Evolutionary conservation across 805 yeast genomes (phyloP), one percentile per base, ranked within the genome.

Genomic region (Groenewaldozyma salmanticensis): DNA sequence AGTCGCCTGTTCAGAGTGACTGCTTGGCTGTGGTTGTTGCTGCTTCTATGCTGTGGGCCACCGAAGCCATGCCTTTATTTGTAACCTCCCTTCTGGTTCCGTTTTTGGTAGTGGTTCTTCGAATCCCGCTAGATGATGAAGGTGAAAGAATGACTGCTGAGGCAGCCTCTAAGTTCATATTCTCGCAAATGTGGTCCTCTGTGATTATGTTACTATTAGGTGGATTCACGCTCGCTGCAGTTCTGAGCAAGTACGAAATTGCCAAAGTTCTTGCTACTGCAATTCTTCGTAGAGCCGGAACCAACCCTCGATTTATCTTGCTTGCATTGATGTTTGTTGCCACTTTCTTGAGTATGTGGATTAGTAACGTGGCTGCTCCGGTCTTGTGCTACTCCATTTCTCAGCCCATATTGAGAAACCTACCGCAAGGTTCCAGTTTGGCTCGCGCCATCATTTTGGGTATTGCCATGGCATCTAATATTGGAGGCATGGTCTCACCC

Each of bases 401-500:
- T 44, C 96, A 88, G 60, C 96, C 97, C 0, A 66, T 90, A 18
- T 65, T 90, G 49, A 72, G 95, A 54, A 84, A 94, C 0, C 64
- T 88, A 33, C 94, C 95, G 17, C 76, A 81, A 37, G 77, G 77
- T 9, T 79, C 88, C 18, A 71, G 77, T 3, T 85, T 86, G 53
- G 83, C 84, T 5, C 81, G 84, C 56, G 86, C 95, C 1, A 68
- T 90, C 52, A 81, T 90, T 38, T 64, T 90, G 35, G 97, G 96
- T 34, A 82, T 90, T 51, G 97, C 97, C 0, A 66, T 90, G 42
- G 94, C 97, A 1, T 81, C 95, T 5, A 86, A 90, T 57, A 68
- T 90, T 37, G 97, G 95, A 18, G 98, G 98, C 49, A 90, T 88
- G 94, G 81, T 95, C 0, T 85, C 95, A 3, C 98, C 98, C 5